A percentile compares a stretch with the other conserved stretches of the same genome.
Conservation (phyloP, 345 rosid species). For the Hypericum perforatum region DNA sequence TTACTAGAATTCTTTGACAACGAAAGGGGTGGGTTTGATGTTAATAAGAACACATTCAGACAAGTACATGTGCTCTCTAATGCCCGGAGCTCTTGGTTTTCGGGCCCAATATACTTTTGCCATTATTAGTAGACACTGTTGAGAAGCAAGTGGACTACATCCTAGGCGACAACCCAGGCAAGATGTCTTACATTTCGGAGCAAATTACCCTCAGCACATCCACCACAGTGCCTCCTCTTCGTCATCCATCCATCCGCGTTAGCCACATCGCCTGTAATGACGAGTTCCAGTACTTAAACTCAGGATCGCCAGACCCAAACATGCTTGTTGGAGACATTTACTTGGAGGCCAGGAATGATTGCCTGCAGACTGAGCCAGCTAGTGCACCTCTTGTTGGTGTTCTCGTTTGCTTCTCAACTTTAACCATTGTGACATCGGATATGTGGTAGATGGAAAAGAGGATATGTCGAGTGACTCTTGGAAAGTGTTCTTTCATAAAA, state of each 20-base stretch:
- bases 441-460: too few relatives aligned
- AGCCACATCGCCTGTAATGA: constrained; percentile 54
- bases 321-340: constrained; percentile 74
- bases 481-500: too few relatives aligned
- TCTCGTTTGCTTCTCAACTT: constrained; percentile 53
- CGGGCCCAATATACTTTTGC: constrained; percentile 60
- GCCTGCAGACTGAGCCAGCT: constrained; percentile 86
- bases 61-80: constrained; percentile 54
- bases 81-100: constrained; percentile 46
- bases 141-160: constrained; percentile 79
- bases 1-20: constrained; percentile 55
- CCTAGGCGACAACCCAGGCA: constrained; percentile 71
- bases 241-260: constrained; percentile 64
- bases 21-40: constrained; percentile 32
- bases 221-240: constrained; percentile 89
- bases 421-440: too few relatives aligned
- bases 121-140: constrained; percentile 37
- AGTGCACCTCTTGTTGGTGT: constrained; percentile 91
- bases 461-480: too few relatives aligned
- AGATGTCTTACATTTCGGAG: constrained; percentile 76
- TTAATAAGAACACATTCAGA: constrained; percentile 56
- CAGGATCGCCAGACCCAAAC: constrained; percentile 76
- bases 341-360: constrained; percentile 63
- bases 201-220: constrained; percentile 54
- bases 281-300: constrained; percentile 57